Percentiles rank a stretch among this genome's conserved stretches.
phyloP scores from a whole-genome alignment of 2,329 filamentous ascomycete genomes.

The Pestalotiopsis sp. region DNA sequence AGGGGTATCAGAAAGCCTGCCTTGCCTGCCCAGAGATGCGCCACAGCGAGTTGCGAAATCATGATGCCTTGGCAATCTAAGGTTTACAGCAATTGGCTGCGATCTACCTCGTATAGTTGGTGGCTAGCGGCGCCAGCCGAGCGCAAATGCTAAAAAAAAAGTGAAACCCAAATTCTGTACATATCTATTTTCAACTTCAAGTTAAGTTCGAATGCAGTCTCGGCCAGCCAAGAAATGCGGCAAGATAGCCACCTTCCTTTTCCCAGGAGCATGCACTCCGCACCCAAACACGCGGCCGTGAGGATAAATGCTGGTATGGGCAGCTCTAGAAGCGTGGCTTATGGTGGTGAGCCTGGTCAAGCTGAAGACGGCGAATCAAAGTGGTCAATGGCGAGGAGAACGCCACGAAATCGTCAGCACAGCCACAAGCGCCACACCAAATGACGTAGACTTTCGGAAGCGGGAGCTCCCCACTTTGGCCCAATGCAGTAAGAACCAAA shows the following conservation, averaged over 20 bases:
- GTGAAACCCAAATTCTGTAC: not conserved
- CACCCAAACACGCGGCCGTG: not conserved
- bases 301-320: too few relatives aligned
- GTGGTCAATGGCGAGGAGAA: not conserved
- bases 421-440: slow-evolving; percentile 6
- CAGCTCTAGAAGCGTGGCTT: too few relatives aligned
- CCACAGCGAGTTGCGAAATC: slow-evolving; percentile 9
- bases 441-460: not conserved
- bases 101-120: not conserved
- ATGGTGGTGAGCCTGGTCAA: not conserved
- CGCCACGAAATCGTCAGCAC: not conserved
- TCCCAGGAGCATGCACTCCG: not conserved
- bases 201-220: not conserved
- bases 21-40: not conserved
- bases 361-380: not conserved
- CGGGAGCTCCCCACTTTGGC: not conserved
- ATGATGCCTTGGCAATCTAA: slow-evolving; percentile 7
- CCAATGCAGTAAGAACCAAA: not conserved
- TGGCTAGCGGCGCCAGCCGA: not conserved
- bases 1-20: not conserved
- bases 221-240: not conserved
- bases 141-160: not conserved
- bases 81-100: not conserved
- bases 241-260: not conserved
- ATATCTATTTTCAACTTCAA: not conserved